A percentile compares a stretch with the other conserved stretches of the same genome.
These are phyloP conservation scores for Tetradesmus lagerheimii DNA, from an alignment of 139 green algal species.

Conservation along the genomic window DNA sequence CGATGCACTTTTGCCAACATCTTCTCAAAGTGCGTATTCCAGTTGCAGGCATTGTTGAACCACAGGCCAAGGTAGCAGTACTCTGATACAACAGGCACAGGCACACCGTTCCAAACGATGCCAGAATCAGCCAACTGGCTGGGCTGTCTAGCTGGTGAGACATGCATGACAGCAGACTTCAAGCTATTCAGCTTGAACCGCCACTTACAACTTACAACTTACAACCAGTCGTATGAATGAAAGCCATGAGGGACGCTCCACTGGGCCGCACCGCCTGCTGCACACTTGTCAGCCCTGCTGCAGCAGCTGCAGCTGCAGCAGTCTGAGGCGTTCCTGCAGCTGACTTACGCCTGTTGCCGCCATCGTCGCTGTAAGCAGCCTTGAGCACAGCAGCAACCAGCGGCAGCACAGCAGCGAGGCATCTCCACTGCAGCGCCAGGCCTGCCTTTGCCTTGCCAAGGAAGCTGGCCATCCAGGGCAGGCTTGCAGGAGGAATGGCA, in stretches of 20 bases:
- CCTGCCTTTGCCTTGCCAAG: neutral
- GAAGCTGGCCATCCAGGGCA: constrained; percentile 14
- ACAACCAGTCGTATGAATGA: constrained; percentile 2
- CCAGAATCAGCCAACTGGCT: no score
- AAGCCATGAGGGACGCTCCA: constrained; percentile 15
- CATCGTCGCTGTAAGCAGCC: neutral
- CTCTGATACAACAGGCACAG: no score
- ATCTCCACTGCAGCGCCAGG: constrained; percentile 17
- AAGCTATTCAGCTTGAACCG: no score
- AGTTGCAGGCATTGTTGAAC: no score
- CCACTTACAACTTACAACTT: no score
- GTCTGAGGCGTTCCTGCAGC: neutral
- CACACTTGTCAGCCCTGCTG: neutral
- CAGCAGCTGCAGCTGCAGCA: neutral
- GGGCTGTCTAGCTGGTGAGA: no score
- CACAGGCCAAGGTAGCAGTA: no score
- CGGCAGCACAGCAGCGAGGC: constrained; percentile 13
- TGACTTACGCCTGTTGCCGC: neutral
- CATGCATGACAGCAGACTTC: no score
- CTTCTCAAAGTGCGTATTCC: no score
- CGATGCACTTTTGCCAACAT: no score
- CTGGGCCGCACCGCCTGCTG: neutral
- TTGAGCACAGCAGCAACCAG: constrained; percentile 14
- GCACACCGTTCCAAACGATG: no score
- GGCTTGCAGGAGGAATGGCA: neutral